phyloP scores from a whole-genome alignment of 129 eudicot genomes.

The Artemisia tridentata region DNA sequence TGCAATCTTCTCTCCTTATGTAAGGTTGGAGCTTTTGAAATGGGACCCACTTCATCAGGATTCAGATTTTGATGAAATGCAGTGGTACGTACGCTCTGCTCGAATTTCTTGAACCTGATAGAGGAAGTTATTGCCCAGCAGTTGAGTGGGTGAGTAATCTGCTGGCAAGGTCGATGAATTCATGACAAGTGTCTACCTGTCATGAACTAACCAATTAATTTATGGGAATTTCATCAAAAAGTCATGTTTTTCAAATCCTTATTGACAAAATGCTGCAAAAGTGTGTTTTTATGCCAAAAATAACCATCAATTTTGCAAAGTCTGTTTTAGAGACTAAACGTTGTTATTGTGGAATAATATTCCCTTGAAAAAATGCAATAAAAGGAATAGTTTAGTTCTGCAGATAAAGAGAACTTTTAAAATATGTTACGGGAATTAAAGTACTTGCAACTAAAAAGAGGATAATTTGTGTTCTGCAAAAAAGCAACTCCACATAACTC shows the following conservation, averaged over 20 bases:
- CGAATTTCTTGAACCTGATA: conserved; percentile 51
- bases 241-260: background rate
- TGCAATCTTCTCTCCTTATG: conserved; percentile 89
- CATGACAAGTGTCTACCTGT: conserved; percentile 29
- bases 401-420: no score
- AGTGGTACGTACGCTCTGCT: conserved; percentile 78
- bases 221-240: background rate
- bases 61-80: conserved; percentile 84
- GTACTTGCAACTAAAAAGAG: no score
- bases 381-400: no score
- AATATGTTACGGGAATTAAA: no score
- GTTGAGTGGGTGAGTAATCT: conserved; percentile 56
- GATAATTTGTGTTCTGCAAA: no score
- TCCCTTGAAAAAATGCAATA: no score
- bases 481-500: no score
- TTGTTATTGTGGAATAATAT: no score
- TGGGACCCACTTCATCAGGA: conserved; percentile 98
- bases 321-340: no score
- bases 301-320: no score
- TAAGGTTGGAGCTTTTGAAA: conserved; percentile 95
- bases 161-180: conserved; percentile 46
- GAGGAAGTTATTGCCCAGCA: conserved; percentile 41
- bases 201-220: conserved; percentile 27
- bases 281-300: no score
- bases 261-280: no score